Evolutionary conservation across 2,329 filamentous ascomycete species (phyloP), one percentile per base, ranked within the genome.

Genomic region (Clarireedia homoeocarpa): DNA sequence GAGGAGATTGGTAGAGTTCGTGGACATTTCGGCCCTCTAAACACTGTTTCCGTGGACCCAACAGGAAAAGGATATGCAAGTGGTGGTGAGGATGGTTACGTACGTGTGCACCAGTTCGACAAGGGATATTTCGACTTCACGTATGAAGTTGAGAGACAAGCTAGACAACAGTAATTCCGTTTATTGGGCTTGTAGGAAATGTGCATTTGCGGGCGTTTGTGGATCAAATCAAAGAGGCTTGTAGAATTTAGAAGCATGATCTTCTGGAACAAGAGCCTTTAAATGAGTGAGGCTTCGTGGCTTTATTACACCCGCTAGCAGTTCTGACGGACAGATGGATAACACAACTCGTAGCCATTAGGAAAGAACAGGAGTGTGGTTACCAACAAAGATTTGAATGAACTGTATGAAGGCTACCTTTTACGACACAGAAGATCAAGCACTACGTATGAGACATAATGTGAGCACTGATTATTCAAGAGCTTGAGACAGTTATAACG

Each of bases 111-210:
- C 77, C 90, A 96, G 75, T 99, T 99, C 75, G 94, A 99, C 77
- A 95, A 95, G 81, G 83, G 87, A 61, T 99, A 96, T 81, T 97
- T 94, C 73, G 94, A 99, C 75, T 99, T 99, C 77, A 83, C 88
- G 79, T 99, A 96, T 74, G 94, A 99, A 80, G 94, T 97, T 60
- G 94, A 99, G 84, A 82, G 91, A 74, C 91, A 96, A 78, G 64
- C 65, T 45, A 65, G 58, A 57, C 64, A 64, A 48, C 59, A 63
- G 52, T 60, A 61, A 50, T 60, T 63, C 58, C 51, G 59, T 61
- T 67, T 61, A 63, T 45, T 53, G 27, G 48, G 53, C 38, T 51
- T 58, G 55, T 57, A 42, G 26, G 36, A 56, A 54, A 60, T 60
- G 58, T 66, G 63, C 63, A 65, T 66, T 64, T 63, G 57, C 58